A percentile compares a stretch with the other conserved stretches of the same genome.
Evolutionary conservation across 805 yeast species (phyloP).

Genomic region (Isabelozyma heimii): DNA sequence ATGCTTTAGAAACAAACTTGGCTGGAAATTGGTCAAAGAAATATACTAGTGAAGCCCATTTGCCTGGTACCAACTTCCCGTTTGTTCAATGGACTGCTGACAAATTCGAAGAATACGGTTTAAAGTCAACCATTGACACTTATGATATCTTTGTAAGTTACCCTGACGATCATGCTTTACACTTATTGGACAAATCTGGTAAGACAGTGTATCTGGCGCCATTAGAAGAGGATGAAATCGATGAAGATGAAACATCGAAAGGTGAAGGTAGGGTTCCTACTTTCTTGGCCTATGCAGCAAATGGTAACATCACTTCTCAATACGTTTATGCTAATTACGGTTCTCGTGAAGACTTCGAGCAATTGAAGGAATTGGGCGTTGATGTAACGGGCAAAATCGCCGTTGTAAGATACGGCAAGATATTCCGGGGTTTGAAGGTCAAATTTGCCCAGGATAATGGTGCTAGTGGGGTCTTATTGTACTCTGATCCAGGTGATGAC

Average conservation of each 20-base stretch:
- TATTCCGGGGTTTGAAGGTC: constrained; percentile 73
- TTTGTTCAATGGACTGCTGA: constrained; percentile 58
- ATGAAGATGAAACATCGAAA: constrained; percentile 49
- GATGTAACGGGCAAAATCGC: constrained; percentile 58
- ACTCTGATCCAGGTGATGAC: constrained; percentile 70
- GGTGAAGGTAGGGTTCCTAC: constrained; percentile 58
- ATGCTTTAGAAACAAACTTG: constrained; percentile 19
- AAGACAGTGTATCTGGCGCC: constrained; percentile 48
- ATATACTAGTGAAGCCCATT: constrained; percentile 54
- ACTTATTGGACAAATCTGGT: constrained; percentile 32
- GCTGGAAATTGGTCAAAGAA: constrained; percentile 55
- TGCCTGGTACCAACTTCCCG: constrained; percentile 52
- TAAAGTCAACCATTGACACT: constrained; percentile 48
- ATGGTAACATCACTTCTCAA: constrained; percentile 69
- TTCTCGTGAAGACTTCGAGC: constrained; percentile 54
- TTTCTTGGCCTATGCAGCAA: constrained; percentile 74
- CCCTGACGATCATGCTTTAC: constrained; percentile 55
- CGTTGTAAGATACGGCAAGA: constrained; percentile 61
- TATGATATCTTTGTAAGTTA: constrained; percentile 64
- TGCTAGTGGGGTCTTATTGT: constrained; percentile 63
- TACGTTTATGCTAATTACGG: constrained; percentile 72
- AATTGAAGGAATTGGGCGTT: constrained; percentile 46
- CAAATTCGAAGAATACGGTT: constrained; percentile 60
- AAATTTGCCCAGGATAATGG: constrained; percentile 74
- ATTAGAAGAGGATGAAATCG: constrained; percentile 46